Conservation (phyloP, 306 rosid genomes). For the Cucumis sativus region DNA sequence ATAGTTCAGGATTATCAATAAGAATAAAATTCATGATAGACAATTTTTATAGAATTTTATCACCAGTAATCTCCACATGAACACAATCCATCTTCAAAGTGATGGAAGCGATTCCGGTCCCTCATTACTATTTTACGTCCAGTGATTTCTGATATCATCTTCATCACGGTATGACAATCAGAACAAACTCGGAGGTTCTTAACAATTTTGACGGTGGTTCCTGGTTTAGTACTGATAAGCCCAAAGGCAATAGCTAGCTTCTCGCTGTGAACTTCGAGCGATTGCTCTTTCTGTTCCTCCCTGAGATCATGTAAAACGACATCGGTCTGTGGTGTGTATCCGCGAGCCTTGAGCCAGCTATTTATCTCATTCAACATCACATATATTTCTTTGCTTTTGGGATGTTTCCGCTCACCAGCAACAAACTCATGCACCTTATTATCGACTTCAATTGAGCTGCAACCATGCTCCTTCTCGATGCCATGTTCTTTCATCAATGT, state of each 20-base stretch:
- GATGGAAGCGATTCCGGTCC: constrained; percentile 73
- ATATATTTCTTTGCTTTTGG: constrained; percentile 48
- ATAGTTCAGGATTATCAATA: background rate
- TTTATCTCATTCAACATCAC: constrained; percentile 52
- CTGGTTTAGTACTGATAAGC: constrained; percentile 53
- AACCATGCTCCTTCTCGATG: constrained; percentile 75
- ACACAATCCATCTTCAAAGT: constrained; percentile 56
- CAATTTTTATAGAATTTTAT: constrained; percentile 1
- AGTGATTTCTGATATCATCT: constrained; percentile 53
- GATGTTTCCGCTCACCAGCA: constrained; percentile 62
- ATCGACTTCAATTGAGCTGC: constrained; percentile 63
- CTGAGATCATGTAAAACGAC: constrained; percentile 57
- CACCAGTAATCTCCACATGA: constrained; percentile 77
- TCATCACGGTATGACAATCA: constrained; percentile 73
- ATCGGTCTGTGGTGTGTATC: constrained; percentile 50
- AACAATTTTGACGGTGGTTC: constrained; percentile 52
- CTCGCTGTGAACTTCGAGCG: constrained; percentile 73
- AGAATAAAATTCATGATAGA: background rate
- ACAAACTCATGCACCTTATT: constrained; percentile 62
- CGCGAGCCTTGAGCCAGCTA: constrained; percentile 42
- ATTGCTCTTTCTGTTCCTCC: constrained; percentile 50
- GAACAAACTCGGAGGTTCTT: constrained; percentile 64
- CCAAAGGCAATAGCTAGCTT: constrained; percentile 80
- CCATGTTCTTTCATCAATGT: constrained; percentile 57
- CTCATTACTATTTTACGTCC: constrained; percentile 56